These are phyloP conservation scores for Puccinia novopanici DNA, from an alignment of 1,284 basidiomycete species.

Conservation along the genomic window DNA sequence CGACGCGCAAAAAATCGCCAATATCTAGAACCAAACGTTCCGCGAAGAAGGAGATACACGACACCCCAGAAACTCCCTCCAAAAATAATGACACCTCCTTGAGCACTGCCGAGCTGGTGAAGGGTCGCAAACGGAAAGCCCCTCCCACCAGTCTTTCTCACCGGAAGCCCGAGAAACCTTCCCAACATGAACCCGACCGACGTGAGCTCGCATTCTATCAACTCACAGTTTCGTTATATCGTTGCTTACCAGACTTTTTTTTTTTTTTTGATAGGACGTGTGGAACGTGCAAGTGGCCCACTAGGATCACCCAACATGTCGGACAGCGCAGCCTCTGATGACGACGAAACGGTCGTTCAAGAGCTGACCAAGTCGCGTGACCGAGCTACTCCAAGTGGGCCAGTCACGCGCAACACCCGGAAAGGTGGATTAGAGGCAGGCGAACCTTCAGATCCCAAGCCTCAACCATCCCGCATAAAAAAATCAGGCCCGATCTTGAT, in stretches of 20 bases:
- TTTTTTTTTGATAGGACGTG: slow-evolving; percentile 1
- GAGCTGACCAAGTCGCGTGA: slow-evolving; percentile 12
- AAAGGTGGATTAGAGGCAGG: neutral
- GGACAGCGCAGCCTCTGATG: slow-evolving; percentile 21
- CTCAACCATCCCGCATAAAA: slow-evolving; percentile 1
- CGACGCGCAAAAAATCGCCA: slow-evolving; percentile 1
- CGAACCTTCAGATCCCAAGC: neutral
- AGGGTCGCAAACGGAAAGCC: slow-evolving; percentile 24
- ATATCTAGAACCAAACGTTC: neutral
- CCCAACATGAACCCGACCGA: slow-evolving; percentile 11
- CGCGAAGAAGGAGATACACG: slow-evolving; percentile 8
- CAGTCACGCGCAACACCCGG: slow-evolving; percentile 2
- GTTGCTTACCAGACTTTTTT: neutral
- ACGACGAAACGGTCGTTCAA: slow-evolving; percentile 26
- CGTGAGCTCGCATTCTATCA: slow-evolving; percentile 14
- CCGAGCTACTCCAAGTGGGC: neutral
- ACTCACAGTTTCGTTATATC: neutral
- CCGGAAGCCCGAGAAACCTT: slow-evolving; percentile 3
- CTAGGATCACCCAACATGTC: neutral
- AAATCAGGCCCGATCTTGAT: neutral
- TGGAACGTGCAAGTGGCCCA: neutral
- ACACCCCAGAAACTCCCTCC: neutral
- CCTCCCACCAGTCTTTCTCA: slow-evolving; percentile 15
- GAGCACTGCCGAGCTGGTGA: neutral
- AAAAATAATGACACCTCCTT: neutral